phyloP scores from a whole-genome alignment of 2,329 filamentous ascomycete species.

The Podosphaera fusca region DNA sequence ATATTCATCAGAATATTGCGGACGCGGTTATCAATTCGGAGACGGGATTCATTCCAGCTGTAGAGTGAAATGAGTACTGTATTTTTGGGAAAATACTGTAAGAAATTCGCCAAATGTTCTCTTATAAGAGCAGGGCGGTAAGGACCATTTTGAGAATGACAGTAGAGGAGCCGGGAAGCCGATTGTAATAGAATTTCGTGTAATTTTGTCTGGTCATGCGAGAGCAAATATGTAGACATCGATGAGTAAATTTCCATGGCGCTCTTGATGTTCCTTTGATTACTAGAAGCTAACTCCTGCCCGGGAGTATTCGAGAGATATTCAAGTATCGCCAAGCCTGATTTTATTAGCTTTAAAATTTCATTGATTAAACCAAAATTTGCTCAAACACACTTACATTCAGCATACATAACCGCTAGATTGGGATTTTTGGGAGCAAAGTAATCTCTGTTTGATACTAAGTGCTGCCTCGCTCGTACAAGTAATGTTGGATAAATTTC shows the following conservation, averaged over 20 bases:
- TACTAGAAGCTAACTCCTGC: slow-evolving; percentile 21
- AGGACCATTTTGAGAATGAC: slow-evolving; percentile 31
- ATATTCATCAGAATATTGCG: slow-evolving; percentile 33
- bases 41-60: slow-evolving; percentile 48
- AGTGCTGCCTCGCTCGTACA: slow-evolving; percentile 29
- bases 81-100: slow-evolving; percentile 49
- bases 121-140: slow-evolving; percentile 47
- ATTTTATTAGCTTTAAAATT: neutral
- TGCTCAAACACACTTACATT: slow-evolving; percentile 20
- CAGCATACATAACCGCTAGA: slow-evolving; percentile 30
- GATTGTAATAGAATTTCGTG: slow-evolving; percentile 49
- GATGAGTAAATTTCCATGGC: slow-evolving; percentile 21
- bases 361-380: no score
- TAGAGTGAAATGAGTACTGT: slow-evolving; percentile 51
- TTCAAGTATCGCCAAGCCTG: slow-evolving; percentile 31
- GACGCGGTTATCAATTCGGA: slow-evolving; percentile 54
- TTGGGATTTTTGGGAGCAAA: slow-evolving; percentile 27
- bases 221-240: slow-evolving; percentile 22
- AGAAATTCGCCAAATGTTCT: slow-evolving; percentile 32
- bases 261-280: slow-evolving; percentile 33
- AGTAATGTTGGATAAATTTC: slow-evolving; percentile 13
- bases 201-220: slow-evolving; percentile 15
- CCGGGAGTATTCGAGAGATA: slow-evolving; percentile 28
- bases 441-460: slow-evolving; percentile 31
- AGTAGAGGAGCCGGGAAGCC: slow-evolving; percentile 42